Evolutionary conservation across 1,139 yeast genomes (phyloP), one percentile per base, ranked within the genome.

Genomic region (Yamadazyma dendronema): DNA sequence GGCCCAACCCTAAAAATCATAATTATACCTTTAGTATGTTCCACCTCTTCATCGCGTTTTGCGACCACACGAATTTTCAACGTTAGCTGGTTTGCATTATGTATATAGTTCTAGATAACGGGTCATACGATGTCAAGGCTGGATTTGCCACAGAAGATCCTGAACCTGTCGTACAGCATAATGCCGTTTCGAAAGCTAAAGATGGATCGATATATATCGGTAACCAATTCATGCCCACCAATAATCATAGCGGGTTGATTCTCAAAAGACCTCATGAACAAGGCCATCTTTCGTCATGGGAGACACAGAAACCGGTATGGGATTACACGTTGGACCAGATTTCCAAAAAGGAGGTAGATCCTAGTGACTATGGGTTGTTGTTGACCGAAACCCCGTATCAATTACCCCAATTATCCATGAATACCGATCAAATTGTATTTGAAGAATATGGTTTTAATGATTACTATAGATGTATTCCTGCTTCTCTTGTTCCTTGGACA

Each of bases 211-310:
- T 84, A 2, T 81, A 84, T 50, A 67, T 89, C 9, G 96, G 96
- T 2, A 67, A 67, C 43, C 84, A 87, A 47, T 84, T 82, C 46
- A 59, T 73, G 16, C 69, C 72, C 22, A 78, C 90, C 32, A 77
- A 75, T 43, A 92, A 89, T 52, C 83, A 80, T 37, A 81, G 95
- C 1, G 89, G 94, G 1, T 71, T 90, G 12, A 73, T 74, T 24
- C 77, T 84, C 58, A 77, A 84, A 42, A 66, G 98, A 37, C 97
- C 99, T 0, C 80, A 79, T 45, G 97, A 89, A 46, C 81, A 83
- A 49, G 95, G 97, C 12, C 95, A 90, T 53, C 63, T 94, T 37
- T 80, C 84, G 1, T 87, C 94, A 28, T 94, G 98, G 98, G 96
- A 88, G 46, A 66, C 87, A 1, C 90, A 94, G 56, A 85, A 84